Conservation (phyloP, 208 protist species). For the Crithidia mellificae region DNA sequence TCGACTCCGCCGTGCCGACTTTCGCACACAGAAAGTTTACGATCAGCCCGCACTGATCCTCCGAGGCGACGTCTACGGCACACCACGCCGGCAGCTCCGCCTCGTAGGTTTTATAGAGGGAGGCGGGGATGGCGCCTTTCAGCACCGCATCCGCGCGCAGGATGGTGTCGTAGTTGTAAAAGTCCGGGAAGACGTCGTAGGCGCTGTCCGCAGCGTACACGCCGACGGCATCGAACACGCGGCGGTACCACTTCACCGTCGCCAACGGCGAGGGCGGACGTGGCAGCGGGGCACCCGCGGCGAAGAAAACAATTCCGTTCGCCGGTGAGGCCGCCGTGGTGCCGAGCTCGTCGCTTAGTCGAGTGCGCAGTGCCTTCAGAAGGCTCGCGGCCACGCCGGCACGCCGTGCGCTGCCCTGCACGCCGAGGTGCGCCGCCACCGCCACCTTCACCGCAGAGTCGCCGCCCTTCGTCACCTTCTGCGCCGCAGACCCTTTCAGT, state of each 20-base stretch:
- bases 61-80: slow-evolving; percentile 14
- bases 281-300: slow-evolving; percentile 39
- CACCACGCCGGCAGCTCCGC: slow-evolving; percentile 31
- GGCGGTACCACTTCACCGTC: slow-evolving; percentile 78
- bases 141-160: slow-evolving; percentile 66
- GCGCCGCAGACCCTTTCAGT: slow-evolving; percentile 20
- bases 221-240: slow-evolving; percentile 42
- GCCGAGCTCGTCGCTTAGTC: slow-evolving; percentile 3
- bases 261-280: slow-evolving; percentile 42
- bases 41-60: slow-evolving; percentile 26
- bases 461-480: slow-evolving; percentile 12
- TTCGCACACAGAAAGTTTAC: slow-evolving; percentile 47
- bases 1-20: slow-evolving; percentile 44
- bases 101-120: slow-evolving; percentile 36
- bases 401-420: slow-evolving; percentile 28
- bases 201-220: slow-evolving; percentile 43
- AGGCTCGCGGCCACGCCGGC: slow-evolving; percentile 40
- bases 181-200: slow-evolving; percentile 69
- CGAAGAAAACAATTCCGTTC: slow-evolving; percentile 48
- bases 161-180: slow-evolving; percentile 66
- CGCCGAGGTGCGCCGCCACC: slow-evolving; percentile 42
- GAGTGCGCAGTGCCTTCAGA: slow-evolving; percentile 29
- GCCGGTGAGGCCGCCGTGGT: slow-evolving; percentile 8
- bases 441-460: slow-evolving; percentile 21
- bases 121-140: slow-evolving; percentile 56